Evolutionary conservation across 2,329 filamentous ascomycete genomes (phyloP), one percentile per base, ranked within the genome.

Genomic region (Penicillium griseofulvum): DNA sequence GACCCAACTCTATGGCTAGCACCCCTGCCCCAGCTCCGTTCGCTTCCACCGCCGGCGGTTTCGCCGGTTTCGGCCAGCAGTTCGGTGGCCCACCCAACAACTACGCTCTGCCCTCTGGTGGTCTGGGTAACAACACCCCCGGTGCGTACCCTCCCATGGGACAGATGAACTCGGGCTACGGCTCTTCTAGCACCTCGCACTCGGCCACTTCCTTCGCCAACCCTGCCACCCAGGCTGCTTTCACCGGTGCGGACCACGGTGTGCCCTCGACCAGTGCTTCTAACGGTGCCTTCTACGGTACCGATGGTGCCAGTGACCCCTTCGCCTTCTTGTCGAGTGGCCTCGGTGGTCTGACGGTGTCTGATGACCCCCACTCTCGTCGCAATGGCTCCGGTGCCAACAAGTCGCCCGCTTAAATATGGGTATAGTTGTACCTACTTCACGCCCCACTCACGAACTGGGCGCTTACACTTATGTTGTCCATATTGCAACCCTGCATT

Each of bases 181-280:
- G 87, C 55, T 87, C 89, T 41, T 87, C 86, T 52, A 88, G 87
- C 37, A 86, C 87, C 49, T 87, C 91, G 65, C 91, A 94, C 74
- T 89, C 89, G 24, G 89, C 89, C 39, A 89, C 91, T 12, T 88
- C 88, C 5, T 97, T 99, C 69, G 92, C 96, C 71, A 95, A 91
- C 79, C 90, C 92, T 60, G 89, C 91, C 59, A 91, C 93, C 16
- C 93, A 97, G 78, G 91, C 91, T 57, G 93, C 94, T 26, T 99
- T 99, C 80, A 90, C 90, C 71, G 90, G 89, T 38, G 91, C 90
- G 37, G 87, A 87, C 65, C 93, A 94, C 65, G 90, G 89, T 53
- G 87, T 88, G 19, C 86, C 87, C 16, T 90, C 89, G 42, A 87
- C 87, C 57, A 89, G 88, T 38, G 86, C 87, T 33, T 86, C 88